Percentiles rank a stretch among this genome's conserved stretches.
These are phyloP conservation scores for Annulohypoxylon stygium DNA, from an alignment of 495 filamentous ascomycete genomes.

Conservation along the genomic window DNA sequence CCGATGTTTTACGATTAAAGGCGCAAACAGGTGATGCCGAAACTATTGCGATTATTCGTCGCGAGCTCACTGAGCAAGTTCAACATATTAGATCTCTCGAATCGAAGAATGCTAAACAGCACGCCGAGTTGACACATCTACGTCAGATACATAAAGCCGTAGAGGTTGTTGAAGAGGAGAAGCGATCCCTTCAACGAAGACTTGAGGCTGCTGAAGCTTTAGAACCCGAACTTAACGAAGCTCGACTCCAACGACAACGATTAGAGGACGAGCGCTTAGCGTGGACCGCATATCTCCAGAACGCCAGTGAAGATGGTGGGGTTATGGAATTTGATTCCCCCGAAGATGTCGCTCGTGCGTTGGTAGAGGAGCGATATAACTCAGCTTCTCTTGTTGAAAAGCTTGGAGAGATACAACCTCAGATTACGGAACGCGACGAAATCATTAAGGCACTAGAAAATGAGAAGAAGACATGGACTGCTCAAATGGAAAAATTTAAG, in stretches of 20 bases:
- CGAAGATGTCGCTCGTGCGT: constrained; percentile 85
- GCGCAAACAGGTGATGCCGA: constrained; percentile 88
- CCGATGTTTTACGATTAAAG: constrained; percentile 83
- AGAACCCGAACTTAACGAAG: constrained; percentile 79
- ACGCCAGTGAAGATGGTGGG: constrained; percentile 65
- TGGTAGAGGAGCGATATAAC: constrained; percentile 84
- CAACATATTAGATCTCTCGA: constrained; percentile 88
- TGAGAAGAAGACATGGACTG: constrained; percentile 70
- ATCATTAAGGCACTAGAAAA: constrained; percentile 78
- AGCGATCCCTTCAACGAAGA: constrained; percentile 82
- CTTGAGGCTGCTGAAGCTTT: constrained; percentile 80
- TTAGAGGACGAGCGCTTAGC: constrained; percentile 88
- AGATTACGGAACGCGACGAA: constrained; percentile 83
- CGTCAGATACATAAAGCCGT: constrained; percentile 84
- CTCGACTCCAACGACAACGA: constrained; percentile 83
- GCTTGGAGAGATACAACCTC: constrained; percentile 81
- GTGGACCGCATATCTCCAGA: constrained; percentile 89
- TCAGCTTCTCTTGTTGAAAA: constrained; percentile 80
- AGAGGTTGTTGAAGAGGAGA: constrained; percentile 96
- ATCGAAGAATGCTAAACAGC: constrained; percentile 80
- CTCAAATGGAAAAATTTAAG: constrained; percentile 79
- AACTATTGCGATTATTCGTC: constrained; percentile 82
- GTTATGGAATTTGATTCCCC: constrained; percentile 85
- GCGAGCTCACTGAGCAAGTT: constrained; percentile 88
- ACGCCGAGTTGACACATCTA: constrained; percentile 81